These are phyloP conservation scores for Xylaria sp. DNA, from an alignment of 2,329 filamentous ascomycete species.

Conservation along the genomic window DNA sequence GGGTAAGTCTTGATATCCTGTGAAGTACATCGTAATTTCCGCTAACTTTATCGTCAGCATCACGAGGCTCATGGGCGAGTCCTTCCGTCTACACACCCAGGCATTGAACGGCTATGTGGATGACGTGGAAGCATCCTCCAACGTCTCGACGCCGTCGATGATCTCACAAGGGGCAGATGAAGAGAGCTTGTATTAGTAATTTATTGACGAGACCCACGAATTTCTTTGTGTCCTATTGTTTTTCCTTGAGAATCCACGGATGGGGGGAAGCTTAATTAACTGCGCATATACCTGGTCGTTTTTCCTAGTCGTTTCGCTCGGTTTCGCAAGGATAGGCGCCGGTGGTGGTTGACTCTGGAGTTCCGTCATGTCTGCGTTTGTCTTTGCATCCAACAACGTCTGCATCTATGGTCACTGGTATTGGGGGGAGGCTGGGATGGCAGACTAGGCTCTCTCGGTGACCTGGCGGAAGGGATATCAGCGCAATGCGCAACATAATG, in stretches of 20 bases:
- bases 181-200: slow-evolving; percentile 73
- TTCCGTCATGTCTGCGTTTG: slow-evolving; percentile 40
- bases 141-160: slow-evolving; percentile 73
- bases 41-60: slow-evolving; percentile 68
- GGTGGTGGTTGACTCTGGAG: slow-evolving; percentile 39
- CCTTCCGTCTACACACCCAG: slow-evolving; percentile 95
- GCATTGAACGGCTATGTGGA: slow-evolving; percentile 95
- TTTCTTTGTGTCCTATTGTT: slow-evolving; percentile 46
- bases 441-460: slow-evolving; percentile 41
- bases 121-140: slow-evolving; percentile 73
- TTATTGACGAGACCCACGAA: slow-evolving; percentile 59
- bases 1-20: slow-evolving; percentile 70
- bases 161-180: slow-evolving; percentile 73
- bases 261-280: slow-evolving; percentile 44
- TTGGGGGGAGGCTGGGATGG: slow-evolving; percentile 40
- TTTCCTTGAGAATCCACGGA: slow-evolving; percentile 28
- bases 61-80: slow-evolving; percentile 95
- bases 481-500: slow-evolving; percentile 45
- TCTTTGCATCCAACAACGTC: slow-evolving; percentile 43
- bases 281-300: slow-evolving; percentile 55
- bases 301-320: slow-evolving; percentile 40
- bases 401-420: slow-evolving; percentile 45
- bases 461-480: slow-evolving; percentile 38
- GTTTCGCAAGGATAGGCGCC: slow-evolving; percentile 40
- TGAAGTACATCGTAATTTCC: too few relatives aligned